Base-by-base conservation (phyloP, 2,329 filamentous ascomycete species). In the Didymosphaeria variabile region DNA sequence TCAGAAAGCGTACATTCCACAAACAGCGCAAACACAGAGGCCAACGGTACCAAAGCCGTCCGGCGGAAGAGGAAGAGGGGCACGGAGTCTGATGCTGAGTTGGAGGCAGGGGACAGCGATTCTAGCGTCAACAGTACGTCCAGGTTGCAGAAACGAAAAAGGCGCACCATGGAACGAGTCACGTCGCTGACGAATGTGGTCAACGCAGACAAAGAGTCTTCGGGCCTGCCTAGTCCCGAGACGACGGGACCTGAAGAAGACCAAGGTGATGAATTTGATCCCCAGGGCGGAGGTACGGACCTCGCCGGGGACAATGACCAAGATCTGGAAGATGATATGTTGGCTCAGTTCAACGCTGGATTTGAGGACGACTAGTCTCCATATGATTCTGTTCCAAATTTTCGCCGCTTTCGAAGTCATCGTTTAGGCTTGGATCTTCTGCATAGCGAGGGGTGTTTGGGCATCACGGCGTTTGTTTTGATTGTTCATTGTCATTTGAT, bases 241-340 rank as follows among this genome's bases (percentile, higher is more conserved):
- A 77, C 77, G 0, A 80, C 68, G 10, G 75, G 78, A 7, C 72
- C 74, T 8, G 77, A 79, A 60, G 79, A 80, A 60, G 78, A 75
- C 5, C 72, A 76, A 19, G 72, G 68, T 26, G 82, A 82, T 8
- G 82, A 82, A 15, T 68, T 68, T 10, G 77, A 72, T 55, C 67
- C 66, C 26, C 73, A 70, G 19, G 75, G 66, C 26, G 67, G 67
- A 65, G 67, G 62, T 59, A 61, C 73, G 2, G 79, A 78, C 32
- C 85, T 85, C 57, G 83, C 74, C 26, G 67, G 68, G 12, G 74
- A 89, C 67, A 76, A 90, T 53, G 89, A 89, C 74, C 85, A 86
- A n/a, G 75, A 62, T 10, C 64, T 74, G 13, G 74, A 77, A 31
- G 79, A 75, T 2, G 79, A 79, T 79, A 73, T 68, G 84, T 83